A percentile compares a stretch with the other conserved stretches of the same genome.
phyloP scores from a whole-genome alignment of 805 yeast species.

The Starmerella stellata region DNA sequence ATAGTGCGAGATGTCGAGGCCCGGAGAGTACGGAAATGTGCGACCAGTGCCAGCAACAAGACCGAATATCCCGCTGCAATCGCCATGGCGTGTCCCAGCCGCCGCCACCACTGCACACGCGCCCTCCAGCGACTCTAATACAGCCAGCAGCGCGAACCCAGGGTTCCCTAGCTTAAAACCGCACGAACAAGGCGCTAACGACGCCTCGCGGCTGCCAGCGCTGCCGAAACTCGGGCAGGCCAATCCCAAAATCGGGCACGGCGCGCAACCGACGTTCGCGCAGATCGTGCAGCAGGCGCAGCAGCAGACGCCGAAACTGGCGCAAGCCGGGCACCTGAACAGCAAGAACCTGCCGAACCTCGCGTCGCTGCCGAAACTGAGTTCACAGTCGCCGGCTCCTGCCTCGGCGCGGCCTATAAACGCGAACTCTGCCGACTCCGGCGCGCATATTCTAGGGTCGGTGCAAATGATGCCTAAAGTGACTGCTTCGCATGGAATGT shows the following conservation, averaged over 20 bases:
- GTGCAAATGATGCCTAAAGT: constrained; percentile 16
- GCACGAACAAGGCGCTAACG: background rate
- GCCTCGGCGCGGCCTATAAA: background rate
- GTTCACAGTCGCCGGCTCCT: background rate
- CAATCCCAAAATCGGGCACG: background rate
- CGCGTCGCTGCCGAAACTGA: background rate
- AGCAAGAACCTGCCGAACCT: background rate
- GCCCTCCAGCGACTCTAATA: too few relatives aligned
- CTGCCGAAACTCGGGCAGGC: constrained; percentile 10
- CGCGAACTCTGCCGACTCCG: background rate
- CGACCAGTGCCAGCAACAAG: background rate
- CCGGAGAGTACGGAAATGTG: background rate
- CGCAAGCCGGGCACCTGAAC: background rate
- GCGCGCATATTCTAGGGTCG: constrained; percentile 10
- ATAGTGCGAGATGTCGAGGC: background rate
- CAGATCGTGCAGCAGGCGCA: constrained; percentile 14
- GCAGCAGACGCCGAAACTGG: constrained; percentile 1
- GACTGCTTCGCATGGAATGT: constrained; percentile 12
- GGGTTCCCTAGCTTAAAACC: background rate
- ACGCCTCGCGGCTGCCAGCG: constrained; percentile 5
- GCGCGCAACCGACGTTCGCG: constrained; percentile 10
- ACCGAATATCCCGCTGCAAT: constrained; percentile 4
- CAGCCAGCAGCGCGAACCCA: background rate
- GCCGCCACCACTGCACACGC: too few relatives aligned
- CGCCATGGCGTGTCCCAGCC: constrained; percentile 11